Percentiles rank a stretch among this genome's conserved stretches.
Evolutionary conservation across 257 asterid genomes (phyloP).

Genomic region (Verbascum thapsus): DNA sequence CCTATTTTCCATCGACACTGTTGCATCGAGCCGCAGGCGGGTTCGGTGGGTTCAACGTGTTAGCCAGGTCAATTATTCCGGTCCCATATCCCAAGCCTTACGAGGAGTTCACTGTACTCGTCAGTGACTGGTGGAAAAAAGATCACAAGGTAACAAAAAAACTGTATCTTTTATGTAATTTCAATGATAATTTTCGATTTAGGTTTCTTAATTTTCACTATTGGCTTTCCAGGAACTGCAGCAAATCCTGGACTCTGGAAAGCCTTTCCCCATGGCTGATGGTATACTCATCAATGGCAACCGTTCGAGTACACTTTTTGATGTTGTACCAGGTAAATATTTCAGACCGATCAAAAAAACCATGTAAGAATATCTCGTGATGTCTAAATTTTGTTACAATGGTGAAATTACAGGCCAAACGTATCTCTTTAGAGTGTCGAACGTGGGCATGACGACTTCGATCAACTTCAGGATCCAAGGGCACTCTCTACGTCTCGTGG

Average conservation of each 20-base stretch:
- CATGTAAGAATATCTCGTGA: too few species aligned
- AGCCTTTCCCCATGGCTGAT: conserved; percentile 52
- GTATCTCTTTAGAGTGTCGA: conserved; percentile 72
- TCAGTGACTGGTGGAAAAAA: conserved; percentile 82
- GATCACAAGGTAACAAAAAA: conserved; percentile 72
- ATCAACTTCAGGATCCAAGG: conserved; percentile 77
- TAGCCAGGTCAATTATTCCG: conserved; percentile 65
- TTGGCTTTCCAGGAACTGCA: conserved; percentile 54
- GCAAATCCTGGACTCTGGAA: conserved; percentile 52
- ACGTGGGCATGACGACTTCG: conserved; percentile 58
- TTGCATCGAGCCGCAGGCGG: conserved; percentile 80
- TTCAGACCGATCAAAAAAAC: too few species aligned
- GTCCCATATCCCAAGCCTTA: conserved; percentile 69
- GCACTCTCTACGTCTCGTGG: conserved; percentile 61
- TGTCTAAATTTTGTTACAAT: too few species aligned
- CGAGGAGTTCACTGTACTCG: conserved; percentile 52
- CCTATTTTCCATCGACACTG: conserved; percentile 67
- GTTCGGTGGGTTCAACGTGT: conserved; percentile 64
- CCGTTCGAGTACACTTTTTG: conserved; percentile 42
- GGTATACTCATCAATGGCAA: conserved; percentile 67
- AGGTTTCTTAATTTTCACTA: too few species aligned
- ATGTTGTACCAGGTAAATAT: conserved; percentile 54
- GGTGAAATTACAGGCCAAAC: conserved; percentile 45
- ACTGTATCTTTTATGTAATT: not conserved
- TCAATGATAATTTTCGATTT: too few species aligned